phyloP scores from a whole-genome alignment of 352 stramenopile genomes.

The Thalassiosira mediterranea region DNA sequence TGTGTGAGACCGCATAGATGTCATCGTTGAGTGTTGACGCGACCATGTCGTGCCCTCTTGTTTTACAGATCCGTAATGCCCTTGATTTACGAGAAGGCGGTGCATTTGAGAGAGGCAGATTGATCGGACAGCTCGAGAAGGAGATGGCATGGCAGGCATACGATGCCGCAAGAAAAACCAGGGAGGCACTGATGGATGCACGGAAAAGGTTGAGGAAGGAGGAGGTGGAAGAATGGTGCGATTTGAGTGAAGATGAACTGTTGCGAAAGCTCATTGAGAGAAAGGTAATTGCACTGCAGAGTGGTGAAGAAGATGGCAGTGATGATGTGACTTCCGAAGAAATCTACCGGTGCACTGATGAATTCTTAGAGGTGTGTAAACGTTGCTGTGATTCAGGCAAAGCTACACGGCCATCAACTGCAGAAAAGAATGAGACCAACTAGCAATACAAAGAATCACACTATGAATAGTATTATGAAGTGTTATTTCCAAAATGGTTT shows the following conservation, averaged over 20 bases:
- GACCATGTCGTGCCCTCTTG: no score
- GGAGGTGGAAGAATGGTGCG: constrained; percentile 69
- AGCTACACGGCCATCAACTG: no score
- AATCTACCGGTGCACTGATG: no score
- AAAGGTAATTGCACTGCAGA: constrained; percentile 28
- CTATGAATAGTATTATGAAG: no score
- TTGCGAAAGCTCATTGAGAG: constrained; percentile 53
- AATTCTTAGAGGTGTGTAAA: no score
- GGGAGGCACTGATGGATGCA: constrained; percentile 40
- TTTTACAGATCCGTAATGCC: constrained; percentile 26
- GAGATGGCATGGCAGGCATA: constrained; percentile 71
- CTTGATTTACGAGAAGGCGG: constrained; percentile 54
- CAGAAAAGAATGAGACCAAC: no score
- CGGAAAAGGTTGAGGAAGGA: constrained; percentile 36
- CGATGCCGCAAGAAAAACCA: constrained; percentile 50
- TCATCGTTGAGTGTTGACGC: no score
- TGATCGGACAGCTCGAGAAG: constrained; percentile 70
- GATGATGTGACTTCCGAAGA: no score
- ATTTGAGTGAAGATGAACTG: constrained; percentile 55
- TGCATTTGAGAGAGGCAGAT: constrained; percentile 61
- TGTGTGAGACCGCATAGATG: no score
- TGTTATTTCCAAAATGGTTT: constrained; percentile 10
- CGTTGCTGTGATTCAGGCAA: no score
- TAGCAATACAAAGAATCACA: no score
- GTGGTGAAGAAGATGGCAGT: constrained; percentile 1